Conservation (phyloP, 202 grass and related monocot species). For the Panicum virgatum region DNA sequence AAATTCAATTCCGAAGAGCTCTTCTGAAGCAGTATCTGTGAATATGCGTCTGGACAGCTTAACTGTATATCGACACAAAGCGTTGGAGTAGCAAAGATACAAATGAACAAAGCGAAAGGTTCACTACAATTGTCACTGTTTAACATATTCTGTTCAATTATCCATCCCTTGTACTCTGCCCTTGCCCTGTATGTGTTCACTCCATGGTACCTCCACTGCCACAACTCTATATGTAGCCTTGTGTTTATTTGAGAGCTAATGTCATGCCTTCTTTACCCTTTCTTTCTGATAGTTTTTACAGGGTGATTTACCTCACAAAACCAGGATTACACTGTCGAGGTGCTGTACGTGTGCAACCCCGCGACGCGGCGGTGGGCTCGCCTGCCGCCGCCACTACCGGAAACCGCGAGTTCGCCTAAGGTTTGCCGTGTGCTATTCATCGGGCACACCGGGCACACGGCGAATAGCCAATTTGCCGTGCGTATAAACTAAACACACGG, state of each 20-base stretch:
- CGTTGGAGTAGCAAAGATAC: slow-evolving; percentile 17
- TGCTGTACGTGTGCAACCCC: not conserved
- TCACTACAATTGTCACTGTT: slow-evolving; percentile 13
- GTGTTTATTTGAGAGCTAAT: slow-evolving; percentile 34
- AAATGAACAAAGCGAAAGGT: slow-evolving; percentile 3
- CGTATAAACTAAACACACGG: no score
- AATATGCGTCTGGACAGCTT: slow-evolving; percentile 30
- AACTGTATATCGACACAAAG: slow-evolving; percentile 31
- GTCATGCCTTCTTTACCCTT: not conserved
- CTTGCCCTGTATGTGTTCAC: slow-evolving; percentile 24
- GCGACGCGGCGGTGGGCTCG: not conserved
- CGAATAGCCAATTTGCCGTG: no score
- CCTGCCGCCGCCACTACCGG: no score
- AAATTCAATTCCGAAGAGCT: slow-evolving; percentile 96
- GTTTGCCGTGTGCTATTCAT: no score
- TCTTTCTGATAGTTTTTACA: slow-evolving; percentile 37
- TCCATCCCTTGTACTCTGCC: not conserved
- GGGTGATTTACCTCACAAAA: slow-evolving; percentile 19
- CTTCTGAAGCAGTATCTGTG: slow-evolving; percentile 54
- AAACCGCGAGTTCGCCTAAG: no score
- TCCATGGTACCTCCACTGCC: slow-evolving; percentile 19
- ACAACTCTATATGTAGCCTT: slow-evolving; percentile 39
- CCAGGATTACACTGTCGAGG: not conserved
- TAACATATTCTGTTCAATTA: slow-evolving; percentile 10
- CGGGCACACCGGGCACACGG: no score